Evolutionary conservation across 768 basidiomycete species (phyloP).

Genomic region (Trametes meyenii): DNA sequence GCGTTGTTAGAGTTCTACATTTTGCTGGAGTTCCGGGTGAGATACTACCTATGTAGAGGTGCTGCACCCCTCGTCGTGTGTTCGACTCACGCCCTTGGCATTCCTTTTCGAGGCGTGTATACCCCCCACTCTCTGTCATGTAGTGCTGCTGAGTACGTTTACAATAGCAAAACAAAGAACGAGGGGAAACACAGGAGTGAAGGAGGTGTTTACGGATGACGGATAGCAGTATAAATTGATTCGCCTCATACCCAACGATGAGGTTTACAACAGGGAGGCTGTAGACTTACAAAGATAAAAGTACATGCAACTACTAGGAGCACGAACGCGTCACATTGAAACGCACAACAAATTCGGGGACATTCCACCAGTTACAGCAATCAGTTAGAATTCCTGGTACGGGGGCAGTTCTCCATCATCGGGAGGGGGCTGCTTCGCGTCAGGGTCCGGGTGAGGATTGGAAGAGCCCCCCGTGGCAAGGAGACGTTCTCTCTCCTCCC

Average conservation of each 20-base stretch:
- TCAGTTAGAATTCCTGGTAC: conserved; percentile 43
- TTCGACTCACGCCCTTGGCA: conserved; percentile 3
- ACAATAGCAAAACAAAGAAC: too few species aligned
- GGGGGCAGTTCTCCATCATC: conserved; percentile 44
- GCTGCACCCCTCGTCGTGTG: neutral
- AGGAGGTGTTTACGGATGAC: too few species aligned
- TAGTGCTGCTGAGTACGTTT: too few species aligned
- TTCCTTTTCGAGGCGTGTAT: neutral
- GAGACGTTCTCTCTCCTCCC: conserved; percentile 54
- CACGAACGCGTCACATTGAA: neutral
- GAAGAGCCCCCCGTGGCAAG: conserved; percentile 30
- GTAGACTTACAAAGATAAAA: neutral
- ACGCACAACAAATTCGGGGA: neutral
- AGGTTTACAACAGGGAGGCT: too few species aligned
- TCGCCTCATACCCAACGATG: too few species aligned
- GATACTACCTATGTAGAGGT: too few species aligned
- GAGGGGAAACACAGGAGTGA: too few species aligned
- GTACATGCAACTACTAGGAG: neutral
- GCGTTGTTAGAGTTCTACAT: neutral
- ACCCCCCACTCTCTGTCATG: too few species aligned
- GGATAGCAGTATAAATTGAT: too few species aligned
- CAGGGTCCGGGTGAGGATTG: neutral
- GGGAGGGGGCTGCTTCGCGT: conserved; percentile 24
- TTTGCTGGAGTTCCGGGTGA: neutral
- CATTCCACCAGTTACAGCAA: neutral